These are phyloP conservation scores for Chlorociboria aeruginascens DNA, from an alignment of 495 filamentous ascomycete genomes.

Conservation along the genomic window DNA sequence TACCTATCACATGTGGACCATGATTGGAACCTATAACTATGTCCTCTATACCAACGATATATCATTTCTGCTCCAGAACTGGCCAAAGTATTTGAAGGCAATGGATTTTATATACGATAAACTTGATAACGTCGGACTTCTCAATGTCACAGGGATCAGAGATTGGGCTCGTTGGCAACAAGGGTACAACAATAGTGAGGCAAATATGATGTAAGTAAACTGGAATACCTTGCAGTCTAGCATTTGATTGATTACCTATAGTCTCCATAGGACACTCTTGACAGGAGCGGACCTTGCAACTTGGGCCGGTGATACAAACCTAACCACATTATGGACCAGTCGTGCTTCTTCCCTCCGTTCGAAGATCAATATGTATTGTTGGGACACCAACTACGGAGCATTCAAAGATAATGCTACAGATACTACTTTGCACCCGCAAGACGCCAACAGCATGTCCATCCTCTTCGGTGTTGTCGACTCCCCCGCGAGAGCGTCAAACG, in stretches of 20 bases:
- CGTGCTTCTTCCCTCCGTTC: constrained; percentile 1
- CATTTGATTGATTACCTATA: constrained; percentile 30
- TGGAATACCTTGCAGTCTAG: neutral
- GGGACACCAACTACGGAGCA: constrained; percentile 32
- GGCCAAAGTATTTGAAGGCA: constrained; percentile 38
- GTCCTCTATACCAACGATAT: constrained; percentile 47
- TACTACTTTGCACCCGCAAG: constrained; percentile 27
- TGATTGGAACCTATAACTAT: constrained; percentile 55
- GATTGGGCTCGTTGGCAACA: constrained; percentile 51
- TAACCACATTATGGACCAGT: constrained; percentile 1
- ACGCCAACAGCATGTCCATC: constrained; percentile 17
- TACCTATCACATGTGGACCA: constrained; percentile 57
- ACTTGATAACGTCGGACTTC: constrained; percentile 34
- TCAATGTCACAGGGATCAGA: constrained; percentile 43
- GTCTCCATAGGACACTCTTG: constrained; percentile 38
- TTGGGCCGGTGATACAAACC: constrained; percentile 36
- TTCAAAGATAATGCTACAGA: constrained; percentile 46
- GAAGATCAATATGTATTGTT: constrained; percentile 27
- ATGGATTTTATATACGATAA: constrained; percentile 45
- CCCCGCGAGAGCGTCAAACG: constrained; percentile 2
- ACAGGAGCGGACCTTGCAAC: constrained; percentile 39
- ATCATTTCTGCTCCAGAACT: constrained; percentile 37
- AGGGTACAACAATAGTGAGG: constrained; percentile 38
- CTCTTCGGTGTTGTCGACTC: constrained; percentile 26
- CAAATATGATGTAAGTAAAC: constrained; percentile 36